Base-by-base conservation (phyloP, 257 asterid species). In the Nicotiana tabacum region DNA sequence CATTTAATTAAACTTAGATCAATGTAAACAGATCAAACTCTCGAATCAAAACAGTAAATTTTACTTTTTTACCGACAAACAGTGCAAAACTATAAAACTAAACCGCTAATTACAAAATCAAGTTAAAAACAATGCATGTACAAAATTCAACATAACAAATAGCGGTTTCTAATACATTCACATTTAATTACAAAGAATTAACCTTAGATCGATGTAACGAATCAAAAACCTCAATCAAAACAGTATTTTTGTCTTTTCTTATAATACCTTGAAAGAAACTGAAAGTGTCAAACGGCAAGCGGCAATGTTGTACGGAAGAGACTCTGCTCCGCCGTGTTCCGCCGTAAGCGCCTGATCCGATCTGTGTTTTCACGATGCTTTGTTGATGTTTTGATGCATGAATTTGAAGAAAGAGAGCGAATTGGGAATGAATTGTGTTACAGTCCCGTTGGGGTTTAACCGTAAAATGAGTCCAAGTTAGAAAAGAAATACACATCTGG, bases 371-470 rank as follows among this genome's bases (percentile, higher is more conserved):
- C 61, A 72, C 60, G 21, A 18, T 11, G 37, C 37, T 35, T 24
- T 43, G 6, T 10, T 70, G 60, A 43, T 8, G 48, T 43, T 1
- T 8, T 16, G 60, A 72, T 46, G 78, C 79, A 72, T 72, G 79
- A 46, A 72, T 46, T 46, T 24, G 61, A 3, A 72, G 39, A 46
- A 46, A 57, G 11, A 72, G 37, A 24, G 57, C 57, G 61, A 51
- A 51, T 51, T 51, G 80, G 39, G 35, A 76, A 27, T 76, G 62
- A 12, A 24, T 21, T 1, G 29, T 74, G 58, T 46, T 76, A 24
- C 61, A 46, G 62, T 51, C 27, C 64, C 15, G 64, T 29, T 76
- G 62, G 60, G 64, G 80, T 76, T 76, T 76, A 76, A 76, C 80
- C 27, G 80, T 51, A 76, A 76, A 76, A 51, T 51, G 53, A 76